Percentiles rank a stretch among this genome's conserved stretches.
Conservation (phyloP, 352 stramenopile species). For the Phytopythium ostracodes region DNA sequence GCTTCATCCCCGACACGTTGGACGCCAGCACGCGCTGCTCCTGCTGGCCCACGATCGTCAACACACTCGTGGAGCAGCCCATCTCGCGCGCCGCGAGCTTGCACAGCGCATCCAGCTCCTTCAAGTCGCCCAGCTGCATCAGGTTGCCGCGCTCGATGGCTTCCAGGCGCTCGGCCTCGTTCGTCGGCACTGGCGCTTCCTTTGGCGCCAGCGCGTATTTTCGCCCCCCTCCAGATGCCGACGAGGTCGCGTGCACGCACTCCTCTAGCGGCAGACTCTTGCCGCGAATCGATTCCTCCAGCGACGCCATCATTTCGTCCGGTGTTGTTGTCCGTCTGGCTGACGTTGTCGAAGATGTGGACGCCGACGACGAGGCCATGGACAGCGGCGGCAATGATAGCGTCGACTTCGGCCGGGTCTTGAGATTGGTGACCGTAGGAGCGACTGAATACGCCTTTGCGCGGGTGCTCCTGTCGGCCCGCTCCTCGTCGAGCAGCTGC, state of each 20-base stretch:
- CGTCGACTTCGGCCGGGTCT: neutral
- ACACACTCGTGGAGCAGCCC: constrained; percentile 39
- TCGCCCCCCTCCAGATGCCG: constrained; percentile 11
- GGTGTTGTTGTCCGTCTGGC: neutral
- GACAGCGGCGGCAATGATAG: neutral
- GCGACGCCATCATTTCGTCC: constrained; percentile 24
- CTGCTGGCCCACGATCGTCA: constrained; percentile 55
- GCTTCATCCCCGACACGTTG: constrained; percentile 18
- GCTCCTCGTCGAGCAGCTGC: constrained; percentile 44
- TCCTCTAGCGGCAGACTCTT: constrained; percentile 26
- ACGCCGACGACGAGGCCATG: neutral
- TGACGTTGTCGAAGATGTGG: neutral
- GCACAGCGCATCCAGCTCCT: constrained; percentile 62
- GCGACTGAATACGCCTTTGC: constrained; percentile 11
- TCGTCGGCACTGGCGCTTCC: constrained; percentile 29
- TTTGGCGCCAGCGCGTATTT: constrained; percentile 33
- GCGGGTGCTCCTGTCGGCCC: constrained; percentile 16
- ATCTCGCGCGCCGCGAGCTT: constrained; percentile 51
- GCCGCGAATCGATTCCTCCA: constrained; percentile 14
- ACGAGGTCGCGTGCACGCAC: constrained; percentile 26
- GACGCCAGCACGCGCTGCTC: constrained; percentile 37
- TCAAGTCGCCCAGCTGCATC: constrained; percentile 39
- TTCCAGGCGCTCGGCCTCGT: constrained; percentile 33
- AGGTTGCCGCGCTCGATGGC: constrained; percentile 33
- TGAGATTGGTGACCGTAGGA: neutral